Conservation (phyloP, 345 rosid genomes). For the Eucalyptus curtisii region DNA sequence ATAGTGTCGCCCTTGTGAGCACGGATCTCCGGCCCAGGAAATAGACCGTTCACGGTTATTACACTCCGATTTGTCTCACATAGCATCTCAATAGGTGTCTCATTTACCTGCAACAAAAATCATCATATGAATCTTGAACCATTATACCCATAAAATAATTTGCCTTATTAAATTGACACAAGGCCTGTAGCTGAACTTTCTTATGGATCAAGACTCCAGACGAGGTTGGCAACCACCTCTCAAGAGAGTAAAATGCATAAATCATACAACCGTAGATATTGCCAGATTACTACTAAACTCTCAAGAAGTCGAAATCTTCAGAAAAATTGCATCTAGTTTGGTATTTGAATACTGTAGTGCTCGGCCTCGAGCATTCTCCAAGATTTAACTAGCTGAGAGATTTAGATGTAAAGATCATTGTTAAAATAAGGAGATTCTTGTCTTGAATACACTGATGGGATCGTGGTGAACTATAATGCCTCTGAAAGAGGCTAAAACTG, state of each 20-base stretch:
- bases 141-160: not conserved
- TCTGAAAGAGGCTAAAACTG: not conserved
- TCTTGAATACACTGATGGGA: not conserved
- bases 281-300: not conserved
- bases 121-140: not conserved
- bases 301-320: not conserved
- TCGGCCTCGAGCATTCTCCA: not conserved
- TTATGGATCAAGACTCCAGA: not conserved
- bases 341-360: not conserved
- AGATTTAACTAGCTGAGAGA: not conserved
- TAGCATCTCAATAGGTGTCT: not conserved
- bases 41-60: not conserved
- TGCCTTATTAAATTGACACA: not conserved
- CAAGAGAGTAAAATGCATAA: not conserved
- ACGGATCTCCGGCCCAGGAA: not conserved
- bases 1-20: not conserved
- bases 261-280: not conserved
- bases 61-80: not conserved
- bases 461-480: not conserved
- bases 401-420: not conserved
- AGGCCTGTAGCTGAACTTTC: not conserved
- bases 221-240: not conserved
- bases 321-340: not conserved
- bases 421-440: not conserved
- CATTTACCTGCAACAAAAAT: not conserved